Evolutionary conservation across 2,329 filamentous ascomycete species (phyloP), one percentile per base, ranked within the genome.

Genomic region (Claviceps capensis): DNA sequence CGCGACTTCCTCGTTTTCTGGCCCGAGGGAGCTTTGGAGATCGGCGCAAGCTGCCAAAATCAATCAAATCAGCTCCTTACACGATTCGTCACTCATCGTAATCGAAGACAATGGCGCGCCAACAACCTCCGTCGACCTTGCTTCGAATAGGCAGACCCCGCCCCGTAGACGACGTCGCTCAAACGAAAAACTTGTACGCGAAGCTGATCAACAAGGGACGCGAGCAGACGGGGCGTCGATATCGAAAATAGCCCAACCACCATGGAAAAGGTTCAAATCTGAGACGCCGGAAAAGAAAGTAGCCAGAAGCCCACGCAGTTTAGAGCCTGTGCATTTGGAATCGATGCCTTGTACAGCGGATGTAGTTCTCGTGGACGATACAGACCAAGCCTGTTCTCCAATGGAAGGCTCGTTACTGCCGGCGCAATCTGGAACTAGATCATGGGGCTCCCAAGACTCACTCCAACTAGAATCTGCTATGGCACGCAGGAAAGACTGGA

Each of bases 401-500:
- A 46, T 34, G 5, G 7, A 37, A 34, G 49, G 42, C 13, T 34
- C 26, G 5, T 42, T 52, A 19, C 41, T 11, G 26, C 7, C 37
- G 14, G 40, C 46, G 22, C 38, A 52, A 23, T 8, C 22, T 30
- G 8, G 1, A 8, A 14, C n/a, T 42, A 43, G 26, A 14, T 26
- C 13, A 14, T 40, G 41, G 13, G 43, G 47, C 16, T 16, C 16
- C 7, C 51, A 62, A n/a, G 67, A 68, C 48, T 60, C 68, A 0
- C 57, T 71, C 2, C 59, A 65, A 19, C 53, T 74, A 8, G 73
- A 77, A 49, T 64, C 63, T 46, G 85, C 83, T 7, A 63, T 76
- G 26, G 70, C 68, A 46, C 72, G 85, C 54, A 74, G 80, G 54
- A 61, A 68, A 14, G 74, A 82, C 53, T 89, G 85, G 86, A 89